Conservation (phyloP, 495 filamentous ascomycete species). For the Alectoria sarmentosa region DNA sequence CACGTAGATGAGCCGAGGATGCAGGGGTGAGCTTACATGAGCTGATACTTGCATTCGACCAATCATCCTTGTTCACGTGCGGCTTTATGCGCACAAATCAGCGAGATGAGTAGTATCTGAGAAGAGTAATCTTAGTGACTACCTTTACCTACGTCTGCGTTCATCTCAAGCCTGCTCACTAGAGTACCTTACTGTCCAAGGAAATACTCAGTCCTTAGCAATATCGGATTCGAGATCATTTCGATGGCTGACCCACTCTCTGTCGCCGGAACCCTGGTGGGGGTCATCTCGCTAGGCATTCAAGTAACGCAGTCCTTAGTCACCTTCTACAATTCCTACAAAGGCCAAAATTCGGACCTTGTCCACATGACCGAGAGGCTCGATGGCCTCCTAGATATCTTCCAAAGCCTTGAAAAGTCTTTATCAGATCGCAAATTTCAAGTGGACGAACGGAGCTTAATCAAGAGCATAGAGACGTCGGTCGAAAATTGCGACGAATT, state of each 20-base stretch:
- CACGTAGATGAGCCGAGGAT: no score
- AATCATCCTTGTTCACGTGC: no score
- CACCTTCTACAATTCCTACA: conserved; percentile 30
- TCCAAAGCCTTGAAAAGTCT: conserved; percentile 23
- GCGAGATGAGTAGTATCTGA: no score
- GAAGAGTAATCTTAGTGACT: no score
- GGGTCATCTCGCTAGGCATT: conserved; percentile 31
- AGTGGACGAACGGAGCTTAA: conserved; percentile 24
- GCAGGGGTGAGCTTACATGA: no score
- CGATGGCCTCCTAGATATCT: conserved; percentile 21
- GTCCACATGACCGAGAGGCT: conserved; percentile 20
- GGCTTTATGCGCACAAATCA: no score
- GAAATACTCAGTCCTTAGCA: no score
- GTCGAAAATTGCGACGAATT: conserved; percentile 26
- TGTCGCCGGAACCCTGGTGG: conserved; percentile 27
- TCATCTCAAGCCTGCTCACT: no score
- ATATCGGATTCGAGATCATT: neutral
- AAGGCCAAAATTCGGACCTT: conserved; percentile 22
- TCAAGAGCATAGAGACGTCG: conserved; percentile 25
- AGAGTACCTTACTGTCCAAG: no score
- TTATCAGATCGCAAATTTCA: conserved; percentile 24
- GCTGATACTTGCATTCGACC: no score
- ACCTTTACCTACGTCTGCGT: no score
- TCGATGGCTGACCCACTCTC: conserved; percentile 31
- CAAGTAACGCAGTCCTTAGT: conserved; percentile 28